These are phyloP conservation scores for Phoma sp. DNA, from an alignment of 2,329 filamentous ascomycete genomes.

Conservation along the genomic window DNA sequence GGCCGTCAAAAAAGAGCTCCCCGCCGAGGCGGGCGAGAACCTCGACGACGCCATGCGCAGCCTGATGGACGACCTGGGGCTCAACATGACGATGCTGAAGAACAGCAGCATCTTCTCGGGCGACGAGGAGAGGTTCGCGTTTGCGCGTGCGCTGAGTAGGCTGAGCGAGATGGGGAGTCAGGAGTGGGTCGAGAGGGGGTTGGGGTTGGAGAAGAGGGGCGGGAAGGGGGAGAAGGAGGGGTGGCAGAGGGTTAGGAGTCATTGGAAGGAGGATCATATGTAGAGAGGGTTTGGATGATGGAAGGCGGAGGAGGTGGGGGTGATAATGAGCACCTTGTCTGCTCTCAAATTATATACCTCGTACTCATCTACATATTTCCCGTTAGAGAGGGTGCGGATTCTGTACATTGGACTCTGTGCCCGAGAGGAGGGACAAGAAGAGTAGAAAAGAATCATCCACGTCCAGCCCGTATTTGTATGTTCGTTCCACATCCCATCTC, in stretches of 20 bases:
- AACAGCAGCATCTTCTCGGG: slow-evolving; percentile 86
- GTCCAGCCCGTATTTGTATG: too few species aligned
- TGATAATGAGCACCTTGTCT: not conserved
- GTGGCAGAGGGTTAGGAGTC: slow-evolving; percentile 69
- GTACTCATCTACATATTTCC: too few species aligned
- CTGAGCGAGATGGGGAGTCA: slow-evolving; percentile 91
- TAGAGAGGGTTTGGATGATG: slow-evolving; percentile 2
- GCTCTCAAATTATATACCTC: too few species aligned
- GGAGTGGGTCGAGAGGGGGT: slow-evolving; percentile 88
- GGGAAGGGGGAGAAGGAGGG: slow-evolving; percentile 69
- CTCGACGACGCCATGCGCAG: slow-evolving; percentile 75
- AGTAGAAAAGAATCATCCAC: too few species aligned
- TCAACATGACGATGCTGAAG: slow-evolving; percentile 85
- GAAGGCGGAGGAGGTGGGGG: not conserved
- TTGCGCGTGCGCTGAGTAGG: slow-evolving; percentile 83
- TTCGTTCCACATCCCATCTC: too few species aligned
- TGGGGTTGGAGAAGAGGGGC: slow-evolving; percentile 67
- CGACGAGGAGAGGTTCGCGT: slow-evolving; percentile 96
- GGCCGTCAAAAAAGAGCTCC: slow-evolving; percentile 47
- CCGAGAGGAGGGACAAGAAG: too few species aligned
- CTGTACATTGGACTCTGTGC: too few species aligned
- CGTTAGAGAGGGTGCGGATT: too few species aligned
- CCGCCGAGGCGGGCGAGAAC: slow-evolving; percentile 52
- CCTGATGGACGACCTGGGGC: slow-evolving; percentile 85
- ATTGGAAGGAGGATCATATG: slow-evolving; percentile 62